Evolutionary conservation across 2,329 filamentous ascomycete species (phyloP).

Genomic region (Aspergillus thermomutatus): DNA sequence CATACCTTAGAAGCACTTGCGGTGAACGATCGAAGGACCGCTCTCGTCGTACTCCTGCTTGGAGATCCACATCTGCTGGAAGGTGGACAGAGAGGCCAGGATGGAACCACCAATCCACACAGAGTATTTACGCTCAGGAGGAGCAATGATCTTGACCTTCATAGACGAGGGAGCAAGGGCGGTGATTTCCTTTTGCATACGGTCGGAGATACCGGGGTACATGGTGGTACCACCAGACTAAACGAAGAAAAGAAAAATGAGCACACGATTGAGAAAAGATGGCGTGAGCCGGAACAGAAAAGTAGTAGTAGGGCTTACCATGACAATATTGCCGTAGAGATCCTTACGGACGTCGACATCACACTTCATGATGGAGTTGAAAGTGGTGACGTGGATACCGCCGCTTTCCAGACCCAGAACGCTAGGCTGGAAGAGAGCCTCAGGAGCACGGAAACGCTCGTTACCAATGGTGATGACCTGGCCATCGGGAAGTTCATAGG

Average conservation of each 20-base stretch:
- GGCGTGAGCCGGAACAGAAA: not conserved
- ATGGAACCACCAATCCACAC: conserved; percentile 99
- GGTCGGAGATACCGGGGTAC: conserved; percentile 99
- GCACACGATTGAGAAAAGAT: not conserved
- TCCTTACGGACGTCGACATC: conserved; percentile 99
- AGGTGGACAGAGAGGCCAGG: conserved; percentile 97
- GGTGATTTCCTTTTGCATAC: conserved; percentile 99
- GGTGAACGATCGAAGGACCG: conserved; percentile 98
- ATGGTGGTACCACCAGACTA: conserved; percentile 99
- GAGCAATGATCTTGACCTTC: conserved; percentile 99
- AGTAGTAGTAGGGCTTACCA: conserved; percentile 63
- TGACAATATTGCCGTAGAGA: conserved; percentile 99
- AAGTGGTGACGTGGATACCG: conserved; percentile 99
- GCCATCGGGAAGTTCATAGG: conserved; percentile 98
- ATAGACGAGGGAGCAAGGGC: conserved; percentile 98
- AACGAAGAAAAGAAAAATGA: not conserved
- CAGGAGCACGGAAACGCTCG: conserved; percentile 99
- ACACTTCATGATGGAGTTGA: conserved; percentile 99
- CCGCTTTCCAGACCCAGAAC: conserved; percentile 97
- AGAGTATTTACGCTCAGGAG: conserved; percentile 99
- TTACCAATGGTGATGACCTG: conserved; percentile 99
- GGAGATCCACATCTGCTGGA: conserved; percentile 99
- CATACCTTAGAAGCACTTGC: conserved; percentile 98
- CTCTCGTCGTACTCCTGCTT: conserved; percentile 99
- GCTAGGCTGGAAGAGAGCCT: conserved; percentile 98